A percentile compares a stretch with the other conserved stretches of the same genome.
Conservation (phyloP, 139 green algal genomes). For the Bryopsis sp. region DNA sequence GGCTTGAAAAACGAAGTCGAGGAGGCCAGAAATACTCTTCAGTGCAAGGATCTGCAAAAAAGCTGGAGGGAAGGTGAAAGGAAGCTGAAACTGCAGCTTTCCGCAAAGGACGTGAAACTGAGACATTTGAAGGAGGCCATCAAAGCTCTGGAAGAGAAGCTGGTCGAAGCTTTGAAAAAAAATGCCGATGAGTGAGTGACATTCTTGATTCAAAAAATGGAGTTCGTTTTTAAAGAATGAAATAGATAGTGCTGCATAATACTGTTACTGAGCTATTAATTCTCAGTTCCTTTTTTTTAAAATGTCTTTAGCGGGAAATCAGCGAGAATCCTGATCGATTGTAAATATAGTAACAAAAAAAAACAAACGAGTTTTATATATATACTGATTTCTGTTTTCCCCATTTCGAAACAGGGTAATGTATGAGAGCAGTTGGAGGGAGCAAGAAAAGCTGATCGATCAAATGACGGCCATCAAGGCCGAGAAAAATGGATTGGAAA, state of each 20-base stretch:
- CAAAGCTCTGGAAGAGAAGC: slow-evolving; percentile 52
- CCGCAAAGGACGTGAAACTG: slow-evolving; percentile 39
- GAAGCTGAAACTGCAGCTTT: slow-evolving; percentile 23
- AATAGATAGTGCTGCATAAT: too few species aligned
- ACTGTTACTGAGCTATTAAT: too few species aligned
- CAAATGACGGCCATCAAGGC: slow-evolving; percentile 15
- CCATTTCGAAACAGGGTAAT: too few species aligned
- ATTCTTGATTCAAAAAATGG: background rate
- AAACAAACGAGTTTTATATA: too few species aligned
- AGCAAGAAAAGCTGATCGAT: slow-evolving; percentile 40
- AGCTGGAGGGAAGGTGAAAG: slow-evolving; percentile 20
- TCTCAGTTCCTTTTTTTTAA: too few species aligned
- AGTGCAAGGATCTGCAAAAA: slow-evolving; percentile 23
- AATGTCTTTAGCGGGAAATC: too few species aligned
- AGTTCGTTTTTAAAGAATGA: background rate
- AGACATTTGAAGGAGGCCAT: slow-evolving; percentile 42
- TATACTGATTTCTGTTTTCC: too few species aligned
- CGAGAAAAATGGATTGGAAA: slow-evolving; percentile 16
- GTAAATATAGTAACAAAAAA: too few species aligned
- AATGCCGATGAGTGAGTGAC: slow-evolving; percentile 37
- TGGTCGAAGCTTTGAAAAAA: slow-evolving; percentile 42
- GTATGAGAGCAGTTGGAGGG: slow-evolving; percentile 41
- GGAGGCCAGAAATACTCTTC: slow-evolving; percentile 10
- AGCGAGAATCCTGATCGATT: too few species aligned
- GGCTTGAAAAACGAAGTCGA: slow-evolving; percentile 22